Conservation (phyloP, 148 eudicot species). For the Diospyros lotus region DNA sequence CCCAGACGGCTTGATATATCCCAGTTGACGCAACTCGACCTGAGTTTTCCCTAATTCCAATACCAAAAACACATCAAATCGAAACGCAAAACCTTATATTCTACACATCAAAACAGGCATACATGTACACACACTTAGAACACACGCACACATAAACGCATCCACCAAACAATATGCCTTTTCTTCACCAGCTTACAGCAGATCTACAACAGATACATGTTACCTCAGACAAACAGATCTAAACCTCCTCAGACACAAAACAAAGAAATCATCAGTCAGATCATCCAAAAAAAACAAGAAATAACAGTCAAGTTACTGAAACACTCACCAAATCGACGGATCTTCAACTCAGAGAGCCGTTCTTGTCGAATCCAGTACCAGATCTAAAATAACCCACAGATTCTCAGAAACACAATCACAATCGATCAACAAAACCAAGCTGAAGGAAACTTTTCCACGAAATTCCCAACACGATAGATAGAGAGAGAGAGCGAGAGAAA, state of each 20-base stretch:
- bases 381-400: not conserved
- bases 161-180: not conserved
- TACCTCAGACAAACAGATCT: not conserved
- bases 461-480: not conserved
- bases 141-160: not conserved
- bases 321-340: slow-evolving; percentile 8
- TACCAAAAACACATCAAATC: not conserved
- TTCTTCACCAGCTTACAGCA: not conserved
- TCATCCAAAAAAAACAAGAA: not conserved
- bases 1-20: not conserved
- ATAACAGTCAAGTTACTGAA: not conserved
- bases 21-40: not conserved
- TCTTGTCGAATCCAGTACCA: not conserved
- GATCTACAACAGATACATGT: not conserved
- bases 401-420: not conserved
- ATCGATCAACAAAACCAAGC: not conserved
- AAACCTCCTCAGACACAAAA: not conserved
- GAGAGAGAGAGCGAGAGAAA: not conserved
- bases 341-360: not conserved
- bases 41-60: not conserved
- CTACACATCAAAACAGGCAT: not conserved
- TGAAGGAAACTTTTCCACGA: not conserved
- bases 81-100: not conserved
- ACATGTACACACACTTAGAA: not conserved
- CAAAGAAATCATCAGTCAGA: not conserved